Evolutionary conservation across 139 green algal species (phyloP).

Genomic region (Auxenochlorella pyrenoidosa): DNA sequence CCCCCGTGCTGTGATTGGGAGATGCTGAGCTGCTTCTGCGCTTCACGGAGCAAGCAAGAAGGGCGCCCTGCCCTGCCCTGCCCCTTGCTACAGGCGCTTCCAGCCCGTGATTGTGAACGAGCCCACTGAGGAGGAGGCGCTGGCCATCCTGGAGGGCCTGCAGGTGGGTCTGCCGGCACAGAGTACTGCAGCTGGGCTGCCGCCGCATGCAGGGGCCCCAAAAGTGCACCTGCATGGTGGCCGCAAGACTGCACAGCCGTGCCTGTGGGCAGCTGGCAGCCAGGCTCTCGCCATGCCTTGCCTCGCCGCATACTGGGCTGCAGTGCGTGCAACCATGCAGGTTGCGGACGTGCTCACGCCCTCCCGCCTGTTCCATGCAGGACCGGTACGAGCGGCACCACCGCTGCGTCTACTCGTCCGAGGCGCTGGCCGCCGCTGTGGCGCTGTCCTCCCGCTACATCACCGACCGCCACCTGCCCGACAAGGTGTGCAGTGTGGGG

Average conservation of each 20-base stretch:
- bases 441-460: slow-evolving; percentile 77
- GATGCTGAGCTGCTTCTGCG: background rate
- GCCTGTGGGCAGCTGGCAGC: background rate
- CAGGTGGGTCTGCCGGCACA: slow-evolving; percentile 2
- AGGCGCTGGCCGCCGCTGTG: slow-evolving; percentile 69
- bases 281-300: background rate
- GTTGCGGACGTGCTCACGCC: too few relatives aligned
- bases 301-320: background rate
- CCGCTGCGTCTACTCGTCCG: slow-evolving; percentile 62
- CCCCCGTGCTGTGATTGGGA: too few relatives aligned
- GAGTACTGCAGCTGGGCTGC: background rate
- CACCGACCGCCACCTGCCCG: slow-evolving; percentile 90
- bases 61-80: background rate
- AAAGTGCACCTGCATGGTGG: background rate
- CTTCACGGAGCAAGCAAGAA: too few relatives aligned
- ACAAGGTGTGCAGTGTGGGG: slow-evolving; percentile 88
- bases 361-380: background rate
- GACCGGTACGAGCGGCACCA: slow-evolving; percentile 93
- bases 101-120: slow-evolving; percentile 92
- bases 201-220: too few relatives aligned
- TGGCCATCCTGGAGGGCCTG: slow-evolving; percentile 84
- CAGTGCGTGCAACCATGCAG: too few relatives aligned
- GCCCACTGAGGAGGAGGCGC: slow-evolving; percentile 73
- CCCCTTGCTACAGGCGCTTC: slow-evolving; percentile 76
- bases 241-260: background rate